Evolutionary conservation across 176 grass and related monocot genomes (phyloP).

Genomic region (Carex littledalei): DNA sequence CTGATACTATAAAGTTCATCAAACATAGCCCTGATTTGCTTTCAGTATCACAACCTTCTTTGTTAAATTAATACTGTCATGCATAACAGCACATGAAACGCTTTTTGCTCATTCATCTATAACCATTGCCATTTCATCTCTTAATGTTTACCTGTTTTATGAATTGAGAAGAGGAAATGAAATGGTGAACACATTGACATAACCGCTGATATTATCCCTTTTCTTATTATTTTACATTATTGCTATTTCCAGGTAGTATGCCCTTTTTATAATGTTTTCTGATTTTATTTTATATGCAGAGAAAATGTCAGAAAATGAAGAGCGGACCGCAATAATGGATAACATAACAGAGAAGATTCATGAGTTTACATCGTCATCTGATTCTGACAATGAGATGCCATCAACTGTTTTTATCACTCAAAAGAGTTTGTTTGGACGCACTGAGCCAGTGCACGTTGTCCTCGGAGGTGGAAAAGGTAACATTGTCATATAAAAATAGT

Average conservation of each 20-base stretch:
- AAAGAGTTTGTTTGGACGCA: constrained; percentile 58
- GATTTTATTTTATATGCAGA: not conserved
- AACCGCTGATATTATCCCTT: not conserved
- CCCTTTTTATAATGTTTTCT: not conserved
- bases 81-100: not conserved
- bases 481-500: not conserved
- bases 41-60: not conserved
- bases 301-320: constrained; percentile 69
- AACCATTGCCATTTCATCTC: not conserved
- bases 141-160: not conserved
- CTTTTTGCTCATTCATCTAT: not conserved
- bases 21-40: not conserved
- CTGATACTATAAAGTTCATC: not conserved
- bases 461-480: constrained; percentile 74
- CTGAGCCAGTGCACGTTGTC: constrained; percentile 45
- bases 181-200: not conserved
- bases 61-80: not conserved
- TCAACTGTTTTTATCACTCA: constrained; percentile 29
- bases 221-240: not conserved
- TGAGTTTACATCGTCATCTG: constrained; percentile 51
- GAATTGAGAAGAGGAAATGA: not conserved
- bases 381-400: constrained; percentile 56
- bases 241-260: not conserved
- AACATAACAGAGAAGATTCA: constrained; percentile 62
- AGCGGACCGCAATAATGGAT: constrained; percentile 51